Evolutionary conservation across 257 asterid species (phyloP).

Genomic region (Craterostigma plantagineum): DNA sequence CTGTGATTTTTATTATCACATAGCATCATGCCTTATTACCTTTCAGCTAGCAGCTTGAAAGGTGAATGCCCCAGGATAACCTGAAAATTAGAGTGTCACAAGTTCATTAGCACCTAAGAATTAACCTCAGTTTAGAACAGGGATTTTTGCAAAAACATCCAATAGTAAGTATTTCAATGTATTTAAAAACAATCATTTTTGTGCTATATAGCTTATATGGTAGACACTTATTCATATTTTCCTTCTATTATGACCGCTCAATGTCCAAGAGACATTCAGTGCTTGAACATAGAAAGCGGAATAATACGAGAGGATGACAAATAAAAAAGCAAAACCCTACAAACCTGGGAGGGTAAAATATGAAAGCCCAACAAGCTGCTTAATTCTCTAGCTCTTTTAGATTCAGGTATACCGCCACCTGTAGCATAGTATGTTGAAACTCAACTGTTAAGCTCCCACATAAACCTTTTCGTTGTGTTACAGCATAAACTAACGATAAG

Average conservation of each 20-base stretch:
- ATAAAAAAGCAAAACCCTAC: background rate
- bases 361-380: constrained; percentile 38
- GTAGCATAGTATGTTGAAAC: constrained; percentile 11
- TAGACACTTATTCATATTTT: too few relatives aligned
- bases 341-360: constrained; percentile 55
- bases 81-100: constrained; percentile 22
- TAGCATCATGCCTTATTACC: too few relatives aligned
- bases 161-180: too few relatives aligned
- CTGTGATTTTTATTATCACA: too few relatives aligned
- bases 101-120: background rate
- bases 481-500: too few relatives aligned
- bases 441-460: constrained; percentile 5
- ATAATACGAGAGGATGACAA: background rate
- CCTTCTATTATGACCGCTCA: too few relatives aligned
- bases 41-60: constrained; percentile 45
- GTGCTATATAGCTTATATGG: too few relatives aligned
- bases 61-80: constrained; percentile 92
- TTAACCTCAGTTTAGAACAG: background rate
- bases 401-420: constrained; percentile 97
- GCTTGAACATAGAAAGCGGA: background rate
- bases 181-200: too few relatives aligned
- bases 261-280: too few relatives aligned
- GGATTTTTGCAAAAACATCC: background rate
- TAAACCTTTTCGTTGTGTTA: constrained; percentile 4
- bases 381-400: constrained; percentile 56